These are phyloP conservation scores for Fistulifera pelliculosa DNA, from an alignment of 108 stramenopile species.

Conservation along the genomic window DNA sequence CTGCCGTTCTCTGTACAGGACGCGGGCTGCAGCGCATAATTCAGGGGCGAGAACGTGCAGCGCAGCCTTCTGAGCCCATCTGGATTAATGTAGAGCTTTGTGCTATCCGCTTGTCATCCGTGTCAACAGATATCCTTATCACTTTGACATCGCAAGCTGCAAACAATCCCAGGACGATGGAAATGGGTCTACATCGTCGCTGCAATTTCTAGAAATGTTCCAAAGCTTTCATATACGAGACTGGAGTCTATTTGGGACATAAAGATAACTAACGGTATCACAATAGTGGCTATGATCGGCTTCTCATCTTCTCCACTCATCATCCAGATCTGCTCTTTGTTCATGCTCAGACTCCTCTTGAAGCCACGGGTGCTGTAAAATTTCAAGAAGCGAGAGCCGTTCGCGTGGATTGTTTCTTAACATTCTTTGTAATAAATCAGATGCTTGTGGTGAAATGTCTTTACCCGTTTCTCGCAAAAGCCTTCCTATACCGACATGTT, in stretches of 20 bases:
- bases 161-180: constrained; percentile 6
- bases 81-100: constrained; percentile 41
- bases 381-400: constrained; percentile 55
- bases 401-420: constrained; percentile 45
- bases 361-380: constrained; percentile 72
- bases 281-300: background rate
- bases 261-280: background rate
- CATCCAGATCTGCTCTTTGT: no score
- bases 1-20: constrained; percentile 15
- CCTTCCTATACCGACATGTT: background rate
- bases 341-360: background rate
- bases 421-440: constrained; percentile 73
- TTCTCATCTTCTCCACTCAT: no score
- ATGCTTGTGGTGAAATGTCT: constrained; percentile 31
- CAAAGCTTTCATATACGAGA: constrained; percentile 32
- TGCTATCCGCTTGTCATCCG: constrained; percentile 41
- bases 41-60: constrained; percentile 13
- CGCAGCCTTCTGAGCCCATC: constrained; percentile 9
- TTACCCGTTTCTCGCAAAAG: constrained; percentile 33
- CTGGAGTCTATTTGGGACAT: constrained; percentile 42
- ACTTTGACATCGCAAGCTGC: constrained; percentile 38
- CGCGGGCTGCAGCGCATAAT: constrained; percentile 23
- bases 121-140: constrained; percentile 57
- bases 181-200: constrained; percentile 5
- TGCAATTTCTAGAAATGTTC: constrained; percentile 19